These are phyloP conservation scores for Sergeia podlipaevii DNA, from an alignment of 208 protist genomes.

Conservation along the genomic window DNA sequence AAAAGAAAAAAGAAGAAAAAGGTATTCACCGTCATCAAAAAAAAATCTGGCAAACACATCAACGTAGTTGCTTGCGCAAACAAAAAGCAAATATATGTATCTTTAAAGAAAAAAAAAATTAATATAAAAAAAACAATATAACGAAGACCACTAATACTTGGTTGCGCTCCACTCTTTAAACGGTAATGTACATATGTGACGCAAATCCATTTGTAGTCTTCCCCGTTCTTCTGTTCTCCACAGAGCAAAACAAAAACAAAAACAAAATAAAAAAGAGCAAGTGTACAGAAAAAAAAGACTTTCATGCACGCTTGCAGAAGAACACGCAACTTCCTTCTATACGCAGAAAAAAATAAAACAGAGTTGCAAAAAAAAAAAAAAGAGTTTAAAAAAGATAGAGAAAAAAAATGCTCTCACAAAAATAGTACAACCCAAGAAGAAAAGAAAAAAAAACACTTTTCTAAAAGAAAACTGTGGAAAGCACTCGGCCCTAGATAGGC, in stretches of 20 bases:
- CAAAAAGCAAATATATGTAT: too few species aligned
- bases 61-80: too few species aligned
- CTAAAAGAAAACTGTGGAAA: conserved; percentile 1
- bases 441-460: conserved; percentile 9
- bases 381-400: not conserved
- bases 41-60: too few species aligned
- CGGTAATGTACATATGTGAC: too few species aligned
- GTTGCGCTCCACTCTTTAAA: too few species aligned
- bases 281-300: conserved; percentile 5
- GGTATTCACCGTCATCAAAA: too few species aligned
- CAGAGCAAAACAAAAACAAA: not conserved
- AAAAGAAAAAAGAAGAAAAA: conserved; percentile 5
- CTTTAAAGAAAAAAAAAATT: too few species aligned
- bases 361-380: conserved; percentile 6
- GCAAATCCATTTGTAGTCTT: too few species aligned
- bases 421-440: not conserved
- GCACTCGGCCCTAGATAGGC: not conserved
- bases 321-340: not conserved
- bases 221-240: too few species aligned
- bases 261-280: not conserved
- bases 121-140: too few species aligned
- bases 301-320: not conserved
- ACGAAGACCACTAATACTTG: too few species aligned
- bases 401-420: not conserved
- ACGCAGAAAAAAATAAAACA: conserved; percentile 7